Evolutionary conservation across 257 asterid species (phyloP), one percentile per base, ranked within the genome.

Genomic region (Euphrasia confusa): DNA sequence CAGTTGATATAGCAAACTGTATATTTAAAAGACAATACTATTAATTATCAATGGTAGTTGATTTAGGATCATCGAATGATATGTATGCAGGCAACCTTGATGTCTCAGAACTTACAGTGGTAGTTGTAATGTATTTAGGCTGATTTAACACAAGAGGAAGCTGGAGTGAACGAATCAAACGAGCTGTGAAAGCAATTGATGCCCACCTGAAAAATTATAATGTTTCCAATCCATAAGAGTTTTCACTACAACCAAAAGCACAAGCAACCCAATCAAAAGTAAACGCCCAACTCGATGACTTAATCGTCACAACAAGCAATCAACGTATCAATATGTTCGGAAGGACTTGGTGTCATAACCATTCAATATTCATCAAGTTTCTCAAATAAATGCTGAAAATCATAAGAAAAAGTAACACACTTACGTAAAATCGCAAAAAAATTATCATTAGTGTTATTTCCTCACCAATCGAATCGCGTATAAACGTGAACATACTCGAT

Each of bases 381-480:
- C 42, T 10, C 47, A 4, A 58, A 58, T 8, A n/a, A 61, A 44
- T 64, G 55, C 57, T 26, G 18, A 21, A 54, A 24, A 17, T 6
- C 11, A 52, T 17, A 13, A 28, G 28, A 26, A 8, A 47, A 5
- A 4, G 4, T 17, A 49, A 12, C 2, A 47, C 14, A 47, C 33
- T 5, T 30, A 4, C 33, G 18, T 21, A 54, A 58, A n/a, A 30
- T 24, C 24, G 24, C 24, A 21, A 21, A 47, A 54, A 48, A 26
- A 48, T 18, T 17, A 44, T 7, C 24, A 21, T 48, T 24, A 1
- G 13, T 45, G 28, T 33, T 47, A 47, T 7, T 21, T 49, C 52
- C 81, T 66, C 74, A 92, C 99, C 99, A 89, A 63, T 80, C n/a
- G 8, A 83, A 72, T 40, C 99, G 97, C 13, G 87, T 79, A 55